These are phyloP conservation scores for Gossypium arboreum DNA, from an alignment of 345 rosid species.

Conservation along the genomic window DNA sequence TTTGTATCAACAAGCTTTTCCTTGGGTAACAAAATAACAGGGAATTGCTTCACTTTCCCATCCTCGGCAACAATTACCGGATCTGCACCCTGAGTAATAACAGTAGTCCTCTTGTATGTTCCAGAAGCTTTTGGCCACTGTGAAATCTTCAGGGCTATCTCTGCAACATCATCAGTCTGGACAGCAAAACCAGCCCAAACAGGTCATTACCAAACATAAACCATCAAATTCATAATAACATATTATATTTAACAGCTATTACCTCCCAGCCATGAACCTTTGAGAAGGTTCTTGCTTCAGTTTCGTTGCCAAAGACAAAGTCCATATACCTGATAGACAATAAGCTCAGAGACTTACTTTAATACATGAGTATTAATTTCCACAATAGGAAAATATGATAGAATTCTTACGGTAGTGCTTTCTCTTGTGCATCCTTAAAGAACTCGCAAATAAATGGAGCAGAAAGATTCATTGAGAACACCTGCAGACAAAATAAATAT, in stretches of 20 bases:
- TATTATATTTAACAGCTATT: conserved; percentile 10
- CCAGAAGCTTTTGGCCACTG: conserved; percentile 86
- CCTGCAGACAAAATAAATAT: conserved; percentile 34
- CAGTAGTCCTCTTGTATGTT: conserved; percentile 85
- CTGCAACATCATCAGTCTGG: conserved; percentile 81
- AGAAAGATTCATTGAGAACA: conserved; percentile 87
- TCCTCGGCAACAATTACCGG: conserved; percentile 93
- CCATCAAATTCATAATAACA: not conserved
- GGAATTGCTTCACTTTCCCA: conserved; percentile 77
- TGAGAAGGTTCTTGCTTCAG: conserved; percentile 87
- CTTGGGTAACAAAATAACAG: conserved; percentile 72
- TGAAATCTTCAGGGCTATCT: conserved; percentile 85
- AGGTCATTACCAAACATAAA: not conserved
- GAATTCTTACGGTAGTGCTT: conserved; percentile 64
- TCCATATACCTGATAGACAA: conserved; percentile 67
- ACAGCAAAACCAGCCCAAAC: conserved; percentile 9
- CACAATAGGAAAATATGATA: not conserved
- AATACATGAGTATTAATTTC: not conserved
- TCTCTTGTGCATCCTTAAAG: conserved; percentile 83
- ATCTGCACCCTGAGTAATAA: conserved; percentile 94
- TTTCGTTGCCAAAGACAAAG: conserved; percentile 88
- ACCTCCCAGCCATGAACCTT: conserved; percentile 99
- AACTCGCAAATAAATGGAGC: conserved; percentile 98
- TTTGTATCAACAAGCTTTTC: conserved; percentile 95
- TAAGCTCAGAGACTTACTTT: not conserved